These are phyloP conservation scores for Fagopyrum esculentum DNA, from an alignment of 148 eudicot genomes.

Conservation along the genomic window DNA sequence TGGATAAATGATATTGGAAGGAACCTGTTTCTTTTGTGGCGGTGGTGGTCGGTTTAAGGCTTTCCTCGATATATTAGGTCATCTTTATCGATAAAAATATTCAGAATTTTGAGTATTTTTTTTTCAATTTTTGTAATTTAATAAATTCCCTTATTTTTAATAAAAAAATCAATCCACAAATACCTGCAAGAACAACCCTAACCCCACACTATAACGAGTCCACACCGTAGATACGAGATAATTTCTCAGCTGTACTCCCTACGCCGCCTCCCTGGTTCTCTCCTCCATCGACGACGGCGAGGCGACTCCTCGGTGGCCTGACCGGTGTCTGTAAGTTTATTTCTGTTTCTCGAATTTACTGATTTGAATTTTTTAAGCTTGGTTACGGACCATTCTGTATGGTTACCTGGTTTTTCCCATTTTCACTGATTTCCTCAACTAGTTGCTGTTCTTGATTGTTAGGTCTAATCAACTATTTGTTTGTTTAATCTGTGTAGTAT, in stretches of 20 bases:
- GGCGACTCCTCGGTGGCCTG: not conserved
- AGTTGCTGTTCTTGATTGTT: not conserved
- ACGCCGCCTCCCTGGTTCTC: not conserved
- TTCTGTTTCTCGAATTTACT: not conserved
- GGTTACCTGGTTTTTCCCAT: not conserved
- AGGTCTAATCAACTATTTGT: not conserved
- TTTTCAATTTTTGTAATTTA: no score
- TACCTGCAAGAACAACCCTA: not conserved
- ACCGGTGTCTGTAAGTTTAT: slow-evolving; percentile 9
- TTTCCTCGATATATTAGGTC: not conserved
- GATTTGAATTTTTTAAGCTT: not conserved
- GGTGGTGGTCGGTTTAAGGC: not conserved
- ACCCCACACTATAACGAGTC: not conserved
- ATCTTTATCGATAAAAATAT: no score
- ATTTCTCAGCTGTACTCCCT: not conserved
- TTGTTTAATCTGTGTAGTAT: not conserved
- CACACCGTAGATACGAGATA: not conserved
- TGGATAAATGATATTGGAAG: not conserved
- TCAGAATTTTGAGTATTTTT: no score
- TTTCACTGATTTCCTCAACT: not conserved
- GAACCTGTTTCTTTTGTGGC: not conserved
- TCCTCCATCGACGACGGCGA: slow-evolving; percentile 10
- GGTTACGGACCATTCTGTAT: not conserved
- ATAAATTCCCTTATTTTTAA: no score
- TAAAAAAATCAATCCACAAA: not conserved